Conservation (phyloP, 176 grass and related monocot genomes). For the Musa acuminata region DNA sequence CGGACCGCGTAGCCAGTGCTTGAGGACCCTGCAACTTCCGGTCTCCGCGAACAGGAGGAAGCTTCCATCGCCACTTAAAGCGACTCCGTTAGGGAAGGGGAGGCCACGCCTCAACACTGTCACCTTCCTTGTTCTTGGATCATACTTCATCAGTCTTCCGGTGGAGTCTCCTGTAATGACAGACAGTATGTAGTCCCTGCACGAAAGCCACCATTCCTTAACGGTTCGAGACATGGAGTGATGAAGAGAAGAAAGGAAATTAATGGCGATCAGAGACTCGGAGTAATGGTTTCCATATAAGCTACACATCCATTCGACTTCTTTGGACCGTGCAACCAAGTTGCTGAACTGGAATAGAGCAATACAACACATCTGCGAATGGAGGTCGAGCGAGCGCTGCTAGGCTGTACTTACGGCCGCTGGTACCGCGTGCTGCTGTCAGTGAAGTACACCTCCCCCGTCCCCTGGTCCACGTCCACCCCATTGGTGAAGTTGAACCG, state of each 20-base stretch:
- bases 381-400: too few species aligned
- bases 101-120: constrained; percentile 45
- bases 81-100: constrained; percentile 62
- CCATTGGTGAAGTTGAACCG: constrained; percentile 74
- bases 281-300: too few species aligned
- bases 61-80: constrained; percentile 44
- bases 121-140: constrained; percentile 24
- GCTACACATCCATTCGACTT: too few species aligned
- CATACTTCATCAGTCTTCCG: constrained; percentile 58
- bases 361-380: too few species aligned
- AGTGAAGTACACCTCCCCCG: constrained; percentile 76
- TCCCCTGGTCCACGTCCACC: constrained; percentile 74
- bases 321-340: too few species aligned
- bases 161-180: constrained; percentile 45
- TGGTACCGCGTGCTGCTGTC: constrained; percentile 57
- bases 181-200: constrained; percentile 49
- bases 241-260: too few species aligned
- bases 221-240: too few species aligned
- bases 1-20: constrained; percentile 52
- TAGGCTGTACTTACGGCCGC: constrained; percentile 49
- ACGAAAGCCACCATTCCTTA: neutral
- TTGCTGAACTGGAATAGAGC: too few species aligned
- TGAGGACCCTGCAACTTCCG: constrained; percentile 38
- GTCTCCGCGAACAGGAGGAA: constrained; percentile 61
- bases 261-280: too few species aligned